These are phyloP conservation scores for Strigomonas galati DNA, from an alignment of 208 protist genomes.

Conservation along the genomic window DNA sequence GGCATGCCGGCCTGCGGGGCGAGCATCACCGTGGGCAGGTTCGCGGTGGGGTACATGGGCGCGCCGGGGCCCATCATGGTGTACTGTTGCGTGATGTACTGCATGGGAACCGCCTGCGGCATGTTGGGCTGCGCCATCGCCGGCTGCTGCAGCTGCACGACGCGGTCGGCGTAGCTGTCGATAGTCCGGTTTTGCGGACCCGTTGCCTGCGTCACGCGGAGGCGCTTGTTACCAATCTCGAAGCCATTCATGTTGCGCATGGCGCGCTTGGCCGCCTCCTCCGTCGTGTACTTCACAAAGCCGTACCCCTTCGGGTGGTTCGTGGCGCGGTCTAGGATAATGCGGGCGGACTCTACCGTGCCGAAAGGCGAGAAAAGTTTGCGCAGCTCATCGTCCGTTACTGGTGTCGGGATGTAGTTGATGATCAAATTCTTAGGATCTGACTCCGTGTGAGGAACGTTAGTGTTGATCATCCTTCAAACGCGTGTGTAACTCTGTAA, in stretches of 20 bases:
- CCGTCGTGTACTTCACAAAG: slow-evolving; percentile 66
- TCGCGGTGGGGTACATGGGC: slow-evolving; percentile 16
- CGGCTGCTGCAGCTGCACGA: slow-evolving; percentile 25
- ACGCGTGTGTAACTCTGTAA: not conserved
- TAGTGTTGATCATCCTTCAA: not conserved
- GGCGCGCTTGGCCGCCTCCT: slow-evolving; percentile 46
- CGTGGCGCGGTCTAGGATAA: slow-evolving; percentile 48
- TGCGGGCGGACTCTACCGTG: slow-evolving; percentile 36
- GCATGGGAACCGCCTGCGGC: slow-evolving; percentile 1
- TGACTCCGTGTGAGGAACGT: slow-evolving; percentile 8
- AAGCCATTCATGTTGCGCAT: slow-evolving; percentile 61
- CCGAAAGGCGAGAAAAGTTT: slow-evolving; percentile 44
- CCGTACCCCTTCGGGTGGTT: slow-evolving; percentile 71
- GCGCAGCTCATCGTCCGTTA: slow-evolving; percentile 45
- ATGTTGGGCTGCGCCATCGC: not conserved
- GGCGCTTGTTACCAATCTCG: slow-evolving; percentile 56
- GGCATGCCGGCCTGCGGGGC: slow-evolving; percentile 1
- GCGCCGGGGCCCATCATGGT: slow-evolving; percentile 24
- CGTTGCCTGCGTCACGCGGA: slow-evolving; percentile 51
- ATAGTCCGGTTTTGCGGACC: slow-evolving; percentile 34
- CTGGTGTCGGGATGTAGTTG: slow-evolving; percentile 64
- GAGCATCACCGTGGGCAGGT: slow-evolving; percentile 25
- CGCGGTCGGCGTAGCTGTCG: slow-evolving; percentile 15
- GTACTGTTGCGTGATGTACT: slow-evolving; percentile 24
- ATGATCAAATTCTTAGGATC: slow-evolving; percentile 63